Evolutionary conservation across 257 asterid species (phyloP).

Genomic region (Jaltomata sinuosa): DNA sequence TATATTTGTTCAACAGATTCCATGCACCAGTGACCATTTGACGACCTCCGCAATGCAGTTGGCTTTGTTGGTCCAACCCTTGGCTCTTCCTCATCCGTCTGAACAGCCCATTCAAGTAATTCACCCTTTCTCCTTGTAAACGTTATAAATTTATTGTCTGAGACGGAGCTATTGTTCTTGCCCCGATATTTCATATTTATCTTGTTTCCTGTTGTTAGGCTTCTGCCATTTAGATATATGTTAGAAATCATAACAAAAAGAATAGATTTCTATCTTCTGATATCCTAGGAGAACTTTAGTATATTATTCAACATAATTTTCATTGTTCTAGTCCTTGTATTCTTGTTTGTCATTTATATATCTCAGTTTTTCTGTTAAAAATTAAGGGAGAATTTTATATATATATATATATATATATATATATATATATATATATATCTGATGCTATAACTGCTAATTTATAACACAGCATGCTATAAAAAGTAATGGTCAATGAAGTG

Average conservation of each 20-base stretch:
- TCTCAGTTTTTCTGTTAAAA: no score
- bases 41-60: constrained; percentile 94
- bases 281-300: not conserved
- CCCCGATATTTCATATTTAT: not conserved
- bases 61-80: constrained; percentile 93
- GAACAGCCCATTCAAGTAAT: constrained; percentile 94
- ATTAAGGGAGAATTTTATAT: no score
- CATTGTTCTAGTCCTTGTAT: not conserved
- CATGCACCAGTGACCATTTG: constrained; percentile 84
- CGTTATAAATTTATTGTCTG: not conserved
- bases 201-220: not conserved
- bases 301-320: not conserved
- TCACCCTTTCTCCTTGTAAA: constrained; percentile 1
- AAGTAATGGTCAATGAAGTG: not conserved
- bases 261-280: not conserved
- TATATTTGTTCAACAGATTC: constrained; percentile 45
- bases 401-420: no score
- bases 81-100: constrained; percentile 91
- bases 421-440: no score
- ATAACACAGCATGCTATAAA: no score
- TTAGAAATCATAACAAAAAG: not conserved
- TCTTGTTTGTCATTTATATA: no score
- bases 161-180: not conserved
- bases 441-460: no score
- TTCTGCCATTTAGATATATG: not conserved